phyloP scores from a whole-genome alignment of 768 basidiomycete species.

The Amanita brunnescens region DNA sequence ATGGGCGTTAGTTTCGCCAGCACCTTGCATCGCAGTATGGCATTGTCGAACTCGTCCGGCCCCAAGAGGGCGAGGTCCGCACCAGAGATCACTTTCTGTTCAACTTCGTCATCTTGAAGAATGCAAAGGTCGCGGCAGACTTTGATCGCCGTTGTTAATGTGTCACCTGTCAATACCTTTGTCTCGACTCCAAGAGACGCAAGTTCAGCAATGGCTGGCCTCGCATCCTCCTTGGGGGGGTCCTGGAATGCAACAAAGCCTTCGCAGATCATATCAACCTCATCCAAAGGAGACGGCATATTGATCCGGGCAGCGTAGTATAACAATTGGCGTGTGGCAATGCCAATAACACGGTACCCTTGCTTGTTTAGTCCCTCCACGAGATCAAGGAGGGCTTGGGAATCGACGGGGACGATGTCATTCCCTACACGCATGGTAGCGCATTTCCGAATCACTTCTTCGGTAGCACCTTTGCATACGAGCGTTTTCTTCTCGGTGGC shows the following conservation, averaged over 20 bases:
- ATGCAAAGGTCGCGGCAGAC: slow-evolving; percentile 28
- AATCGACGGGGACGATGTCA: background rate
- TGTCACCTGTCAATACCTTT: slow-evolving; percentile 27
- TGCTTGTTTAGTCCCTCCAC: background rate
- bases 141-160: slow-evolving; percentile 26
- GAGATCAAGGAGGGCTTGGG: background rate
- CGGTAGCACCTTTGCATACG: background rate
- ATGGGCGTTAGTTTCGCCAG: slow-evolving; percentile 8
- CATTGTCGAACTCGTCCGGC: background rate
- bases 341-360: background rate
- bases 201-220: background rate
- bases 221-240: background rate
- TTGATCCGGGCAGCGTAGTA: background rate
- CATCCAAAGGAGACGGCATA: background rate
- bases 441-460: background rate
- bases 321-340: background rate
- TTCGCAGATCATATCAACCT: background rate
- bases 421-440: background rate
- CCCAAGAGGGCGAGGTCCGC: slow-evolving; percentile 17
- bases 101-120: slow-evolving; percentile 9
- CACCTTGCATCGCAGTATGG: slow-evolving; percentile 1
- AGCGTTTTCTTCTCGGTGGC: background rate
- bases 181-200: background rate
- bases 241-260: slow-evolving; percentile 2
- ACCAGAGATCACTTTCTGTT: background rate